Base-by-base conservation (phyloP, 495 filamentous ascomycete species). In the Staphylotrichum tortipilum region DNA sequence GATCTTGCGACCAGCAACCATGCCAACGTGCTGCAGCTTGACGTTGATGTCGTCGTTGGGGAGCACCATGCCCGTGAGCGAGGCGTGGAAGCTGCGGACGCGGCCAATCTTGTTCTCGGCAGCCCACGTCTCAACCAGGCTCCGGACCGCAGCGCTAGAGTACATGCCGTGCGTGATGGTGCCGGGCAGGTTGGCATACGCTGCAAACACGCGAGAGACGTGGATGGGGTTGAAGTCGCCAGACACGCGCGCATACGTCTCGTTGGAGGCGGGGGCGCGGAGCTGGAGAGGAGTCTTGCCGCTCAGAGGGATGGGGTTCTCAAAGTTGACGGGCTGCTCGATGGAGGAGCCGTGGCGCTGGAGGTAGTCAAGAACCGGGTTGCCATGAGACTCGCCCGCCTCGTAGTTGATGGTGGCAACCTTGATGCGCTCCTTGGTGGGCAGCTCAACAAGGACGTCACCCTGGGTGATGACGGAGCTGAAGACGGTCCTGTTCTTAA, bases 91-190 rank as follows among this genome's bases (percentile, higher is more conserved):
- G 58, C 91, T 95, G 56, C 92, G 83, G 39, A 99, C 94, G 54
- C 94, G 92, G 43, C 94, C 91, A 55, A 96, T 81, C 64, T 96
- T 91, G 72, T 97, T 99, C 72, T 97, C 92, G 15, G 92, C 94
- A 23, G 92, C 94, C 94, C 92, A 97, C 10, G 91, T 96, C 75
- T 97, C 92, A 6, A 99, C 91, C n/a, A 96, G 72, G 66, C 88
- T 89, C 44, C 92, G 84, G n/a, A 97, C 92, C 18, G 94, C 89
- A 45, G 92, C 92, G 70, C 91, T 96, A 5, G 89, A 88, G 76
- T 97, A 99, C 92, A 99, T 99, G 51, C 92, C 92, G 65, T 99
- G 91, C 2, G 91, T 96, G 65, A 98, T 98, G 24, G 91, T 98
- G 29, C 91, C 91, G 0, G 87, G 88, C 17, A 99, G 80, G 66